These are phyloP conservation scores for Fusarium bulbicola DNA, from an alignment of 2,329 filamentous ascomycete genomes.

Conservation along the genomic window DNA sequence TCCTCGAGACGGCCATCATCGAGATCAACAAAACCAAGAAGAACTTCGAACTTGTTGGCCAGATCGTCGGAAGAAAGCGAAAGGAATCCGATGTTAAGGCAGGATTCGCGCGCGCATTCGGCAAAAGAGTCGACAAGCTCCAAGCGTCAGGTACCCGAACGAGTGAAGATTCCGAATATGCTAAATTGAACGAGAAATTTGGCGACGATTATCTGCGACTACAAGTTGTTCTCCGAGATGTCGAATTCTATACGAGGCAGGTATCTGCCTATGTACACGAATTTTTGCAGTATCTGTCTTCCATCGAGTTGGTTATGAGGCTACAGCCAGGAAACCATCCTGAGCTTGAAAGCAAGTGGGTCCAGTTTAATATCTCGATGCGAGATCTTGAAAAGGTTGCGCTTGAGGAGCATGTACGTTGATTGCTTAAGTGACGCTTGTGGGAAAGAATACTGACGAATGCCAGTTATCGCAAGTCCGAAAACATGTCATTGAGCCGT, in stretches of 20 bases:
- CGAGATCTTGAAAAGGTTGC: conserved; percentile 85
- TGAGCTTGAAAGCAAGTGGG: conserved; percentile 94
- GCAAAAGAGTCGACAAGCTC: conserved; percentile 86
- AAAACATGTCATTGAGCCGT: conserved; percentile 85
- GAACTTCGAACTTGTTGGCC: conserved; percentile 89
- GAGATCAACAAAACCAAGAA: conserved; percentile 97
- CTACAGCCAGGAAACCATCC: conserved; percentile 76
- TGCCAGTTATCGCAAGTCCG: conserved; percentile 71
- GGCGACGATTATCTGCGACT: conserved; percentile 91
- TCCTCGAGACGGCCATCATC: conserved; percentile 73
- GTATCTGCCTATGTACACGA: conserved; percentile 81
- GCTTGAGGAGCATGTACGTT: conserved; percentile 82
- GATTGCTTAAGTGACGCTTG: neutral
- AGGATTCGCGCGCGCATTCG: conserved; percentile 89
- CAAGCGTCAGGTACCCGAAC: conserved; percentile 68
- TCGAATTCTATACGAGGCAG: conserved; percentile 91
- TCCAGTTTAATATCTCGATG: conserved; percentile 87
- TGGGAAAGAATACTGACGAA: conserved; percentile 1
- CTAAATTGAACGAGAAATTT: conserved; percentile 84
- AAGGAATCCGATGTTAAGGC: conserved; percentile 89
- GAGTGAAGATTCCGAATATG: conserved; percentile 84
- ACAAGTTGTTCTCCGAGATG: conserved; percentile 90
- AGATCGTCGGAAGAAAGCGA: conserved; percentile 84
- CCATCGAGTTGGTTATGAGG: conserved; percentile 84
- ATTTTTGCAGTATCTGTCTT: conserved; percentile 81